Percentiles rank a stretch among this genome's conserved stretches.
These are phyloP conservation scores for Dinochytrium kinnereticum DNA, from an alignment of 371 early-diverging fungal genomes.

Conservation along the genomic window DNA sequence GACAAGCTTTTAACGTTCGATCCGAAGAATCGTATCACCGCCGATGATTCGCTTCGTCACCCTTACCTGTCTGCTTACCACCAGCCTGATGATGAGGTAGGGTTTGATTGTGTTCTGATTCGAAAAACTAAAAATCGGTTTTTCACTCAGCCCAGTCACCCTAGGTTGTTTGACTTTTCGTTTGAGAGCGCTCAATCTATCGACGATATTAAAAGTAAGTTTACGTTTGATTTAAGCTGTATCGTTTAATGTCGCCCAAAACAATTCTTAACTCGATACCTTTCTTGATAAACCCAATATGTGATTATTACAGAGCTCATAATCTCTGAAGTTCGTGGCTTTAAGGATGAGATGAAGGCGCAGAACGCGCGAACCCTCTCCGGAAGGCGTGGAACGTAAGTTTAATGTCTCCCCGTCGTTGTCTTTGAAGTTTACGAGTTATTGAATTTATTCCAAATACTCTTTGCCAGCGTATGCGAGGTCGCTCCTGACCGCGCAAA, in stretches of 20 bases:
- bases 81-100: slow-evolving; percentile 53
- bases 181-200: slow-evolving; percentile 59
- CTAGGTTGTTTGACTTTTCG: slow-evolving; percentile 53
- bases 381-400: slow-evolving; percentile 14
- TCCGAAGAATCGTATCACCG: slow-evolving; percentile 91
- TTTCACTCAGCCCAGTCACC: slow-evolving; percentile 49
- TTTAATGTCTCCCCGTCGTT: not conserved
- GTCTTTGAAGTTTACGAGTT: not conserved
- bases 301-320: slow-evolving; percentile 41
- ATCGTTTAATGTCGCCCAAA: too few relatives aligned
- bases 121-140: too few relatives aligned
- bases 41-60: slow-evolving; percentile 89
- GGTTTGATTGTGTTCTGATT: not conserved
- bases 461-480: slow-evolving; percentile 19
- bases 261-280: too few relatives aligned
- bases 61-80: slow-evolving; percentile 67
- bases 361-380: not conserved
- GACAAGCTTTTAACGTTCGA: slow-evolving; percentile 93
- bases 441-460: not conserved
- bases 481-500: slow-evolving; percentile 34
- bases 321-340: slow-evolving; percentile 40
- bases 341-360: slow-evolving; percentile 31
- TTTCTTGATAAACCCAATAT: not conserved
- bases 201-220: slow-evolving; percentile 56
- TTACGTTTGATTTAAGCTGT: not conserved